A percentile compares a stretch with the other conserved stretches of the same genome.
These are phyloP conservation scores for Lentinula aciculospora DNA, from an alignment of 768 basidiomycete genomes.

Conservation along the genomic window DNA sequence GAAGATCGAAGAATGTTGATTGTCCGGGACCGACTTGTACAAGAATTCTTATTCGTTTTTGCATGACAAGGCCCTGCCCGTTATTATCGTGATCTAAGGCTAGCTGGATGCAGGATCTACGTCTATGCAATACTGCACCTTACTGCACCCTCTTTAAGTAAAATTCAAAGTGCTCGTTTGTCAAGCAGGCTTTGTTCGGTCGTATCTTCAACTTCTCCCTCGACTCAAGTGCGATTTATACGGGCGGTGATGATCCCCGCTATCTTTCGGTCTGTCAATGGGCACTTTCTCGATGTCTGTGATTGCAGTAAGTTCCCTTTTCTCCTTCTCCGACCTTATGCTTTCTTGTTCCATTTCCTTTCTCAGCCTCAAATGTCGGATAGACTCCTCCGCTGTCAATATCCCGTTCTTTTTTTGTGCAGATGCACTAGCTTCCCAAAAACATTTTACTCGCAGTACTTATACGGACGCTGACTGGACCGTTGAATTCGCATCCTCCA, in stretches of 20 bases:
- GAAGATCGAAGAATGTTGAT: neutral
- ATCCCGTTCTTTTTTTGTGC: neutral
- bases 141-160: neutral
- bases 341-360: slow-evolving; percentile 6
- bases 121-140: neutral
- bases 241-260: neutral
- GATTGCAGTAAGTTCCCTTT: slow-evolving; percentile 15
- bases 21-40: neutral
- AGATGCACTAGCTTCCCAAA: neutral
- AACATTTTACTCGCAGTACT: neutral
- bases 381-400: slow-evolving; percentile 3
- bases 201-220: neutral
- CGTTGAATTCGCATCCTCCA: neutral
- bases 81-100: slow-evolving; percentile 1
- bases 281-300: neutral
- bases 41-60: neutral
- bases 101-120: neutral
- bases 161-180: neutral
- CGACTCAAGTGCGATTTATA: neutral
- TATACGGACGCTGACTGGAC: neutral
- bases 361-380: neutral
- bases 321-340: slow-evolving; percentile 15
- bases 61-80: neutral
- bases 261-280: neutral
- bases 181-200: neutral